Evolutionary conservation across 164 flowering plant species (phyloP).

Genomic region (Taxillus chinensis): DNA sequence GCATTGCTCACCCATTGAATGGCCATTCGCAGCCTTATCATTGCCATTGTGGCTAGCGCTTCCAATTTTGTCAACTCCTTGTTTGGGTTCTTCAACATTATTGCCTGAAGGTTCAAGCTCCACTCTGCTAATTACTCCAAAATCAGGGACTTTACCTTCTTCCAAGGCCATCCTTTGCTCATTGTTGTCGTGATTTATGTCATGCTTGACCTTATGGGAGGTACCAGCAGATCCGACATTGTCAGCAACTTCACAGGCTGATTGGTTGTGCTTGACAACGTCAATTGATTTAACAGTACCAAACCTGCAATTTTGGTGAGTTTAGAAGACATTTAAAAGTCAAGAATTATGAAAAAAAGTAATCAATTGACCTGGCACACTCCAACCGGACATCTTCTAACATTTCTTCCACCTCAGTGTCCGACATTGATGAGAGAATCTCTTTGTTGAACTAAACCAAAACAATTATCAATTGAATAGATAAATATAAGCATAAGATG

Average conservation of each 20-base stretch:
- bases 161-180: constrained; percentile 7
- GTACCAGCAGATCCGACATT: constrained; percentile 8
- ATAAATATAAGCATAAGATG: not conserved
- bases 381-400: constrained; percentile 86
- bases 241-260: constrained; percentile 10
- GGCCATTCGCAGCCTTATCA: constrained; percentile 14
- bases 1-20: constrained; percentile 12
- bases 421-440: constrained; percentile 37
- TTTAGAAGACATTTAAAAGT: not conserved
- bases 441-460: constrained; percentile 42
- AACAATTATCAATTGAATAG: not conserved
- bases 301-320: constrained; percentile 50
- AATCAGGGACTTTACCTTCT: constrained; percentile 10
- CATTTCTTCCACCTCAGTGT: constrained; percentile 58
- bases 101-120: constrained; percentile 5
- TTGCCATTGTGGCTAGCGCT: constrained; percentile 9
- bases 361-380: constrained; percentile 57
- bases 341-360: not conserved
- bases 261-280: constrained; percentile 22
- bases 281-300: constrained; percentile 71
- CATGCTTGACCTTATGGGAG: constrained; percentile 9
- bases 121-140: constrained; percentile 8
- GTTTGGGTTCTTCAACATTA: constrained; percentile 14
- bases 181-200: not conserved
- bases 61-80: constrained; percentile 10